Evolutionary conservation across 1,284 basidiomycete genomes (phyloP).

Genomic region (Ganoderma resinaceum): DNA sequence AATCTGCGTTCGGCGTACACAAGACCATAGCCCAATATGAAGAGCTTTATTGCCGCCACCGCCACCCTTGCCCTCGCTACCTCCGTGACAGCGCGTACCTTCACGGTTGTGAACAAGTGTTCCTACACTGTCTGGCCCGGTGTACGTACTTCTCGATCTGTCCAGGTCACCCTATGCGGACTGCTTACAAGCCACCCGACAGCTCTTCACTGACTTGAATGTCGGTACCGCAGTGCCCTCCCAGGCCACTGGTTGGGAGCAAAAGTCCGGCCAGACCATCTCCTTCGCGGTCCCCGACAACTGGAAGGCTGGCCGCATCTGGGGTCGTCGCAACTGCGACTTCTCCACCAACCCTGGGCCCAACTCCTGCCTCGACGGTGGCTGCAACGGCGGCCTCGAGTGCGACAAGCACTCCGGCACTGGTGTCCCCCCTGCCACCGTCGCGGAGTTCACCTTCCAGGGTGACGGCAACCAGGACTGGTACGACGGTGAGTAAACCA

Average conservation of each 20-base stretch:
- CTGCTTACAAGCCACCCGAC: neutral
- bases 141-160: conserved; percentile 6
- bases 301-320: conserved; percentile 49
- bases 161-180: too few relatives aligned
- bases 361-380: conserved; percentile 50
- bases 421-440: conserved; percentile 50
- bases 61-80: conserved; percentile 15
- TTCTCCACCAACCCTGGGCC: conserved; percentile 49
- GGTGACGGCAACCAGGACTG: conserved; percentile 42
- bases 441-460: conserved; percentile 52
- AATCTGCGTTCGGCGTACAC: neutral
- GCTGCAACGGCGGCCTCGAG: conserved; percentile 54
- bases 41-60: conserved; percentile 12
- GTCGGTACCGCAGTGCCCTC: conserved; percentile 38
- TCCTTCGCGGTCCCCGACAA: conserved; percentile 45
- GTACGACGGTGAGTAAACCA: conserved; percentile 45
- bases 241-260: conserved; percentile 44
- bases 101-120: conserved; percentile 33
- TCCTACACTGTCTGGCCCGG: conserved; percentile 31
- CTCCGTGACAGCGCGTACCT: conserved; percentile 19
- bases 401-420: conserved; percentile 50
- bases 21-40: conserved; percentile 9
- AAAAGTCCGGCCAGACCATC: conserved; percentile 39
- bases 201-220: conserved; percentile 44
- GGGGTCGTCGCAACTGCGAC: conserved; percentile 53